Evolutionary conservation across 768 basidiomycete species (phyloP), one percentile per base, ranked within the genome.

Genomic region (Lactarius sp.): DNA sequence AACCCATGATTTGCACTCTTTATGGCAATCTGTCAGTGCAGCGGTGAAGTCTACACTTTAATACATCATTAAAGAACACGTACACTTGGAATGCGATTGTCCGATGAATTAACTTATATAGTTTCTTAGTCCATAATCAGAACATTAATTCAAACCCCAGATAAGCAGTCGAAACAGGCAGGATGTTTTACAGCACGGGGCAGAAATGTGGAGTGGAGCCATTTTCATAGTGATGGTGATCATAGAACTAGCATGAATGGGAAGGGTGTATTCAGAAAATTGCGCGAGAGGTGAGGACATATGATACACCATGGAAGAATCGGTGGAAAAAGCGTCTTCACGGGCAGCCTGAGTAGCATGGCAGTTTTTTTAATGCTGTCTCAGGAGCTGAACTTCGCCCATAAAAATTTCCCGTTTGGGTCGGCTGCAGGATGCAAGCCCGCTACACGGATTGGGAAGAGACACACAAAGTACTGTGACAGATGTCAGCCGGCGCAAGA

Each of bases 381-480:
- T 50, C 12, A 47, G 44, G 49, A 61, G 60, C 18, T 36, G 18
- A 36, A 60, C 51, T 37, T 60, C 55, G 41, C 34, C 54, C 49
- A 56, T 60, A 49, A 46, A 37, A 55, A 60, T 59, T 42, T 56
- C 54, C 41, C 16, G 51, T 0, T 49, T 4, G 46, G 27, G 41
- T 33, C 20, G 2, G 2, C 37, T 1, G 20, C 22, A n/a, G 54
- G 42, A 18, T 1, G 41, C 20, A 65, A 65, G 4, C 31, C 34
- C 6, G 8, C 2, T 34, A 52, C 16, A 2, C 20, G 16, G 59
- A 65, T 56, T 8, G 59, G 59, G 33, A 56, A 60, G 34, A 64
- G 41, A 31, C 37, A 34, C 13, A 52, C 59, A 39, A 56, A 20
- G 50, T 65, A 65, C 64, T 65, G 9, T 16, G 6, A 27, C 6